Evolutionary conservation across 345 rosid genomes (phyloP).

Genomic region (Corchorus capsularis): DNA sequence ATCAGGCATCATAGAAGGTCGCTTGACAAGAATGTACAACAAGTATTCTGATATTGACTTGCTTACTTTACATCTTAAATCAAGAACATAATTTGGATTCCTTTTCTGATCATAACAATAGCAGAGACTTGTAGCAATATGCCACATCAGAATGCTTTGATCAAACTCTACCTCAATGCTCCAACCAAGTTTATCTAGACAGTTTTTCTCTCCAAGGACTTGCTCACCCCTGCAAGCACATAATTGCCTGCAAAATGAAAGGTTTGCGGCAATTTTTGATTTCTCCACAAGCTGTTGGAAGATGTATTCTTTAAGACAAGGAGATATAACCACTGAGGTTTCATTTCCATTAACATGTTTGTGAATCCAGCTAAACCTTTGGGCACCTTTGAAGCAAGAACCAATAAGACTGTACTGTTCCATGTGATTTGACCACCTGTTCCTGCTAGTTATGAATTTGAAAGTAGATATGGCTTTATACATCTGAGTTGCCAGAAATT

Average conservation of each 20-base stretch:
- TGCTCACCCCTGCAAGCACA: slow-evolving; percentile 3
- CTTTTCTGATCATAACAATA: slow-evolving; percentile 13
- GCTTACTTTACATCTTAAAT: slow-evolving; percentile 18
- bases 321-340: neutral
- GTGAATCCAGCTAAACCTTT: neutral
- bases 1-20: slow-evolving; percentile 35
- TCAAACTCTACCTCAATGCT: slow-evolving; percentile 39
- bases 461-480: neutral
- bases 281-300: slow-evolving; percentile 5
- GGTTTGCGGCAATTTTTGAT: slow-evolving; percentile 1
- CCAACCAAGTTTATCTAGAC: neutral
- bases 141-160: slow-evolving; percentile 57
- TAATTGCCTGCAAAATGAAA: neutral
- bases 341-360: neutral
- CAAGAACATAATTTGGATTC: neutral
- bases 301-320: neutral
- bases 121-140: slow-evolving; percentile 56
- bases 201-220: neutral
- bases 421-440: neutral
- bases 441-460: neutral
- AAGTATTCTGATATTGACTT: slow-evolving; percentile 40
- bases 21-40: slow-evolving; percentile 34
- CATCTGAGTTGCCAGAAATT: neutral
- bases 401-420: neutral
- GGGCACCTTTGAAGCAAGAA: neutral